Conservation (phyloP, 164 flowering plant genomes). For the Santalum album region DNA sequence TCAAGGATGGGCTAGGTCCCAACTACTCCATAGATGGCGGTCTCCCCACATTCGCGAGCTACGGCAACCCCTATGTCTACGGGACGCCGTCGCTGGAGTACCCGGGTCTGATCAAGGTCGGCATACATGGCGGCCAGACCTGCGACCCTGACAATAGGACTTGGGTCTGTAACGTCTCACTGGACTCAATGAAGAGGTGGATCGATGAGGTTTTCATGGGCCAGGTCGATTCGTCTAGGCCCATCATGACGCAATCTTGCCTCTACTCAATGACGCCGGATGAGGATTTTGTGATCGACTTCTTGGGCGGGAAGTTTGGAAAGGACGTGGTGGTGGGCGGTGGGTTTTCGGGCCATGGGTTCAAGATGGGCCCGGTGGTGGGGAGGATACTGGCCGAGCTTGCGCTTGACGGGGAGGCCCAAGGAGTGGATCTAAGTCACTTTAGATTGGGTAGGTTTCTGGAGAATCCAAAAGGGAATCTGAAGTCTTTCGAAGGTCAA, state of each 20-base stretch:
- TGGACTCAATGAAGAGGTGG: slow-evolving; percentile 35
- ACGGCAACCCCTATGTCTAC: slow-evolving; percentile 59
- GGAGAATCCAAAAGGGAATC: slow-evolving; percentile 56
- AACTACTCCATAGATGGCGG: slow-evolving; percentile 32
- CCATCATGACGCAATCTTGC: slow-evolving; percentile 54
- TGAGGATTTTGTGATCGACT: slow-evolving; percentile 83
- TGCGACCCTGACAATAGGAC: slow-evolving; percentile 78
- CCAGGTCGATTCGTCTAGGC: slow-evolving; percentile 33
- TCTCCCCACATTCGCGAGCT: slow-evolving; percentile 80
- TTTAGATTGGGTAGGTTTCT: slow-evolving; percentile 63
- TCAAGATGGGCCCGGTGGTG: slow-evolving; percentile 85
- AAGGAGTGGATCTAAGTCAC: slow-evolving; percentile 47
- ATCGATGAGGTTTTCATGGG: slow-evolving; percentile 37
- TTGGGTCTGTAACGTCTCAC: slow-evolving; percentile 28
- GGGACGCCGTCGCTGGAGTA: slow-evolving; percentile 84
- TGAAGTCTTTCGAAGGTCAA: slow-evolving; percentile 56
- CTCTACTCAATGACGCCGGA: slow-evolving; percentile 95
- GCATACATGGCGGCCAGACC: slow-evolving; percentile 58
- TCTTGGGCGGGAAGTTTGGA: slow-evolving; percentile 74
- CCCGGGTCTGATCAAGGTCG: slow-evolving; percentile 79
- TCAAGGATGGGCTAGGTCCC: slow-evolving; percentile 46
- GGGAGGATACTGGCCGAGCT: slow-evolving; percentile 70
- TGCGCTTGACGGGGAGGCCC: slow-evolving; percentile 38
- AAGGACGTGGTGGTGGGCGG: slow-evolving; percentile 75
- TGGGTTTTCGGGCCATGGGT: slow-evolving; percentile 98